These are phyloP conservation scores for Kalaharituber pfeilii DNA, from an alignment of 2,329 filamentous ascomycete species.

Conservation along the genomic window DNA sequence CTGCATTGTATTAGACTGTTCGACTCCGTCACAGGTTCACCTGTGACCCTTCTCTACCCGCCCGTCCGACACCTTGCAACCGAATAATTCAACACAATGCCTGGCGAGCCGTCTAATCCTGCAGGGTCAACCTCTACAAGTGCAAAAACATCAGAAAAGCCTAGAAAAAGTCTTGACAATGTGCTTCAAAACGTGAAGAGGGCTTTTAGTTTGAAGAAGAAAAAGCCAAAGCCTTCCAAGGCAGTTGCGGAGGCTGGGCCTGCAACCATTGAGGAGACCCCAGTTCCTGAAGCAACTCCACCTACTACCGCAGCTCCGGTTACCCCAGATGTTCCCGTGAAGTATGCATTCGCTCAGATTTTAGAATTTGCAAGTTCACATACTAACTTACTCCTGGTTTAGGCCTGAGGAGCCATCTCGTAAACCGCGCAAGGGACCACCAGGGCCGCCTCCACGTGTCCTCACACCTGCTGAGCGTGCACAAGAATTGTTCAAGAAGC, in stretches of 20 bases:
- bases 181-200: not conserved
- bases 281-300: no score
- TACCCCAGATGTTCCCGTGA: no score
- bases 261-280: not conserved
- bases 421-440: not conserved
- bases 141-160: not conserved
- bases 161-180: not conserved
- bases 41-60: not conserved
- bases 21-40: no score
- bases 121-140: not conserved
- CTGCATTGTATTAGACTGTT: no score
- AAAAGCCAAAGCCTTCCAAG: not conserved
- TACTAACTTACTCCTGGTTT: not conserved
- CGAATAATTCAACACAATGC: not conserved
- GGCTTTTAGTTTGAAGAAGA: not conserved
- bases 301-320: no score
- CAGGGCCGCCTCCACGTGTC: conserved; percentile 10
- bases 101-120: not conserved
- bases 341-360: no score
- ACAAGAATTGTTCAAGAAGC: conserved; percentile 26
- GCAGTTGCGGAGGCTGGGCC: not conserved
- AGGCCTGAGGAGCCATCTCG: not conserved
- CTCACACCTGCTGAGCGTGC: conserved; percentile 25
- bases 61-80: not conserved
- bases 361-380: not conserved